phyloP scores from a whole-genome alignment of 805 yeast species.

The Candida adriatica region DNA sequence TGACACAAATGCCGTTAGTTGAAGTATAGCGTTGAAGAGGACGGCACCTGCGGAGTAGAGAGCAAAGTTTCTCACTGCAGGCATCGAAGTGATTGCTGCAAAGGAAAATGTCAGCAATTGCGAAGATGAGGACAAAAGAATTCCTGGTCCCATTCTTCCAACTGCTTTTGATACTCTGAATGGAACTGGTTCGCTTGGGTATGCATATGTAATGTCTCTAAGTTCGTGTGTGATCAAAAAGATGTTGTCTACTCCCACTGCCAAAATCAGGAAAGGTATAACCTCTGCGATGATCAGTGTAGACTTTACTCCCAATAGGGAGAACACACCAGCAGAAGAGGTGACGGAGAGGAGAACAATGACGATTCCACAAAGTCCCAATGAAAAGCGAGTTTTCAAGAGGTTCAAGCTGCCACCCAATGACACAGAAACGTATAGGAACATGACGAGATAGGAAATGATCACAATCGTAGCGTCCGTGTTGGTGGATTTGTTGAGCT shows the following conservation, averaged over 20 bases:
- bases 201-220: conserved; percentile 41
- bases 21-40: conserved; percentile 65
- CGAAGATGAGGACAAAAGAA: conserved; percentile 65
- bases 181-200: conserved; percentile 43
- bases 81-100: conserved; percentile 84
- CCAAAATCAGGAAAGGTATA: conserved; percentile 86
- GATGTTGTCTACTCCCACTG: conserved; percentile 94
- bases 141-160: conserved; percentile 80
- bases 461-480: conserved; percentile 68
- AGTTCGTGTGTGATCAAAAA: conserved; percentile 81
- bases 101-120: conserved; percentile 76
- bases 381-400: conserved; percentile 53
- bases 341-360: conserved; percentile 77
- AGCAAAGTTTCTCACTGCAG: conserved; percentile 93
- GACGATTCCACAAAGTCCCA: conserved; percentile 79
- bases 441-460: conserved; percentile 79
- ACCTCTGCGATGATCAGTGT: conserved; percentile 95
- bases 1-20: conserved; percentile 75
- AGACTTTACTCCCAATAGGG: conserved; percentile 70
- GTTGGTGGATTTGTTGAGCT: conserved; percentile 72
- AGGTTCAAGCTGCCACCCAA: conserved; percentile 47
- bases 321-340: conserved; percentile 77
- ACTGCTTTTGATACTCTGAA: conserved; percentile 58
- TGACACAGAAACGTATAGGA: conserved; percentile 78
- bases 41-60: conserved; percentile 85